Base-by-base conservation (phyloP, 306 rosid genomes). In the Quillaja saponaria region DNA sequence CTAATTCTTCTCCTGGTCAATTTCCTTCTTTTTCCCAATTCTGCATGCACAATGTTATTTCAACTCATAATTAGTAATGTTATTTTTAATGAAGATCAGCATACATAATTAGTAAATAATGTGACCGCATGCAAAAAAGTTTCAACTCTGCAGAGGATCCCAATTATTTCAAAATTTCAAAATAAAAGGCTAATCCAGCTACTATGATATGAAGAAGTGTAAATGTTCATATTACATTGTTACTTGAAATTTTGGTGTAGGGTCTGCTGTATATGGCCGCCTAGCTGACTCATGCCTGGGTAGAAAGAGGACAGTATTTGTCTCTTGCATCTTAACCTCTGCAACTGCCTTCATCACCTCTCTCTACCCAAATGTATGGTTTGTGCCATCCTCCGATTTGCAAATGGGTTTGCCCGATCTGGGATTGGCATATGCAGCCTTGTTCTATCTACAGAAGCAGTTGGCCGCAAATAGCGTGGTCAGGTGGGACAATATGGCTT, bases 401-500 rank as follows among this genome's bases (percentile, higher is more conserved):
- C 74, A 34, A 67, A 38, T 34, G 74, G 70, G 0, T 67, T 67
- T 39, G 66, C 66, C 10, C 61, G 79, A 50, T 74, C 79, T 31
- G 70, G 74, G 21, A 67, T 74, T 12, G 74, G 79, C 25, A 67
- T 67, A 28, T 38, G 70, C 17, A 54, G 70, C 54, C 55, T 74
- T 16, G 74, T 67, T 20, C 79, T 74, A 21, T 31, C 44, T 49
- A 61, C 79, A 39, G 79, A 74, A 34, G 61, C 70, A 0, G 79
- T 61, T 2, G 66, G 79, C 1, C 17, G 55, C 8, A 54, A 67
- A 42, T 67, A 66, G 65, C 74, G 66, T 6, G 70, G 70, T 13
- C 79, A 61, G 61, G 74, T 61, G 0, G 68, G 79, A 35, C 79
- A 67, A 31, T 67, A 48, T 0, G 66, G 70, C 55, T 67, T 74